Evolutionary conservation across 2,329 filamentous ascomycete species (phyloP), one percentile per base, ranked within the genome.

Genomic region (Cladosporium velox): DNA sequence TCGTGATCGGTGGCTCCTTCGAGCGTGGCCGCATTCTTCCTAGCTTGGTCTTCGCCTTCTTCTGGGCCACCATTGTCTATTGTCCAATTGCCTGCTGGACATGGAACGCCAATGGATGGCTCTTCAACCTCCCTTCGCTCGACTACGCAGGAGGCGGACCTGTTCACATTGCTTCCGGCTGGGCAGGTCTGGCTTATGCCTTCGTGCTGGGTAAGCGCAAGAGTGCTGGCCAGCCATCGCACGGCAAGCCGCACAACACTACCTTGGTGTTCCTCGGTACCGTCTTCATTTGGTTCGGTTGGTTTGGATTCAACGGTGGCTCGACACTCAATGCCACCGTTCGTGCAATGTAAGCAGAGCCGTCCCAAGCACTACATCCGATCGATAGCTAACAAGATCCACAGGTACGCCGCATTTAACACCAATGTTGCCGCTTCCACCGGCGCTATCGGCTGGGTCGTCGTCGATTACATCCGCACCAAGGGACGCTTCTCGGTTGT

Each of bases 61-160:
- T 79, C 72, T 89, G 87, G 87, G 85, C 86, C 0, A 89, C 87
- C 0, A 81, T 89, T 64, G 87, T 89, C 2, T 89, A 89, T 76
- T 89, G 83, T 69, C 83, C 84, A 0, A 84, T 89, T 41, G 87
- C 87, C 0, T 87, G 84, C 77, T 89, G 87, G 87, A 88, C 86
- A 4, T 90, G 88, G 88, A 90, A 90, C 71, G 72, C 83, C n/a
- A 85, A 84, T 62, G 87, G 88, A 12, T 90, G 88, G 87, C 78
- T 90, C 0, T 88, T 80, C 75, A 85, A 88, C 26, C 81, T 89
- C 2, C 84, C 84, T 0, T 82, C 84, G 0, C 81, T 86, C 67
- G 87, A 89, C 72, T 88, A 87, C 64, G 86, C 86, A 15, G 86
- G 87, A 62, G 85, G 85, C 14, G 87, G 88, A 1, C 87, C 87